Conservation (phyloP, 805 yeast species). For the Wickerhamiella shivajii region DNA sequence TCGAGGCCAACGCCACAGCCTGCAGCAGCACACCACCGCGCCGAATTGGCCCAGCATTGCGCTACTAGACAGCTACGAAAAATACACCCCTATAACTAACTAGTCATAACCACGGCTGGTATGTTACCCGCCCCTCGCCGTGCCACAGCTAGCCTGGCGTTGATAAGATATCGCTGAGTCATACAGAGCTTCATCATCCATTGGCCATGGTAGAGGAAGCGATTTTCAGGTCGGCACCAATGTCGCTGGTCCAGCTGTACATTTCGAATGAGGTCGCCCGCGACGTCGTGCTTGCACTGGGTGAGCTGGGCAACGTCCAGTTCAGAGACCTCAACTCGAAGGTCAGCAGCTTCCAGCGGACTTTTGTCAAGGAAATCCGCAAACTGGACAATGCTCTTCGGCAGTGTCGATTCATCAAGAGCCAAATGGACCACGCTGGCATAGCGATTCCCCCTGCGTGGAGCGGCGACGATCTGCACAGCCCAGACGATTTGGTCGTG, state of each 20-base stretch:
- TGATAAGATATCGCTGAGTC: too few species aligned
- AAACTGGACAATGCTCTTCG: slow-evolving; percentile 76
- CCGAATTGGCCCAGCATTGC: too few species aligned
- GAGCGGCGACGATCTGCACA: slow-evolving; percentile 30
- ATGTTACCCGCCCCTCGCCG: too few species aligned
- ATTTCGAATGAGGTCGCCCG: slow-evolving; percentile 82
- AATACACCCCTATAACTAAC: too few species aligned
- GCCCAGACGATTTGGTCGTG: slow-evolving; percentile 34
- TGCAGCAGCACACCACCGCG: too few species aligned
- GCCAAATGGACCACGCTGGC: slow-evolving; percentile 22
- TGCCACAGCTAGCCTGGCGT: too few species aligned
- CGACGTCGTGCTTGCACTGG: slow-evolving; percentile 72
- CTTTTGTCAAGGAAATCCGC: slow-evolving; percentile 79
- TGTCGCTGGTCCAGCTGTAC: slow-evolving; percentile 85
- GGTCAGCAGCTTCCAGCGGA: slow-evolving; percentile 74
- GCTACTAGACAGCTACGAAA: too few species aligned
- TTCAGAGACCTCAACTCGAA: slow-evolving; percentile 76
- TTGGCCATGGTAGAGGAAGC: slow-evolving; percentile 20
- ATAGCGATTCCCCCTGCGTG: slow-evolving; percentile 25
- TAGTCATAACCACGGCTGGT: too few species aligned
- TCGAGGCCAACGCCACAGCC: too few species aligned
- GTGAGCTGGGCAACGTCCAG: slow-evolving; percentile 74
- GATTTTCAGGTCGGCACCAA: slow-evolving; percentile 68
- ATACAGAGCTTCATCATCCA: too few species aligned
- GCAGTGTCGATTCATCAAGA: slow-evolving; percentile 41